Conservation (phyloP, 1,139 yeast genomes). For the Meyerozyma elateridarum region DNA sequence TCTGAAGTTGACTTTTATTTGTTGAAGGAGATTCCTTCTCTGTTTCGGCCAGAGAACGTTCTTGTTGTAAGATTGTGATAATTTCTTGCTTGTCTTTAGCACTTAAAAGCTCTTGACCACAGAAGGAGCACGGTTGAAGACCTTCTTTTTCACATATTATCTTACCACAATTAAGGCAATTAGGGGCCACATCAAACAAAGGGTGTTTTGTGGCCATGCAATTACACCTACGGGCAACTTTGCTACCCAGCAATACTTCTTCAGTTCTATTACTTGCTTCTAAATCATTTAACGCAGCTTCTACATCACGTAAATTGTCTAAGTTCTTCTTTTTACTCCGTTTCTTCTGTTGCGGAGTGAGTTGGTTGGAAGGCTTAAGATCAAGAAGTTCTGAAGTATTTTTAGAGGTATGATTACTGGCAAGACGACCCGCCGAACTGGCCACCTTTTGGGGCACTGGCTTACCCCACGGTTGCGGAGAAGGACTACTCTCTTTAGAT, state of each 20-base stretch:
- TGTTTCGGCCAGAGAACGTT: slow-evolving; percentile 29
- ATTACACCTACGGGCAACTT: slow-evolving; percentile 47
- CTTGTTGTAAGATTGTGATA: slow-evolving; percentile 44
- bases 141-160: slow-evolving; percentile 90
- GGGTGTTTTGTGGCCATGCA: slow-evolving; percentile 89
- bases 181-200: slow-evolving; percentile 83
- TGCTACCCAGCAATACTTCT: slow-evolving; percentile 6
- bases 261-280: slow-evolving; percentile 20
- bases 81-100: slow-evolving; percentile 59
- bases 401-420: slow-evolving; percentile 20
- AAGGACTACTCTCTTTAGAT: background rate
- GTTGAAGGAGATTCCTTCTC: slow-evolving; percentile 14
- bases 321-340: slow-evolving; percentile 35
- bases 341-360: slow-evolving; percentile 21
- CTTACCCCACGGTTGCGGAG: slow-evolving; percentile 4
- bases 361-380: slow-evolving; percentile 19
- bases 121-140: slow-evolving; percentile 80
- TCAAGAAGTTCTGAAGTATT: slow-evolving; percentile 39
- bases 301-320: slow-evolving; percentile 56
- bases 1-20: slow-evolving; percentile 17
- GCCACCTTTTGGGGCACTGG: slow-evolving; percentile 17
- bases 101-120: slow-evolving; percentile 66
- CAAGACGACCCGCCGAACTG: slow-evolving; percentile 17
- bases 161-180: slow-evolving; percentile 91
- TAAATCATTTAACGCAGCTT: slow-evolving; percentile 34